Base-by-base conservation (phyloP, 73 alveolate species). In the Paramecium bursaria region DNA sequence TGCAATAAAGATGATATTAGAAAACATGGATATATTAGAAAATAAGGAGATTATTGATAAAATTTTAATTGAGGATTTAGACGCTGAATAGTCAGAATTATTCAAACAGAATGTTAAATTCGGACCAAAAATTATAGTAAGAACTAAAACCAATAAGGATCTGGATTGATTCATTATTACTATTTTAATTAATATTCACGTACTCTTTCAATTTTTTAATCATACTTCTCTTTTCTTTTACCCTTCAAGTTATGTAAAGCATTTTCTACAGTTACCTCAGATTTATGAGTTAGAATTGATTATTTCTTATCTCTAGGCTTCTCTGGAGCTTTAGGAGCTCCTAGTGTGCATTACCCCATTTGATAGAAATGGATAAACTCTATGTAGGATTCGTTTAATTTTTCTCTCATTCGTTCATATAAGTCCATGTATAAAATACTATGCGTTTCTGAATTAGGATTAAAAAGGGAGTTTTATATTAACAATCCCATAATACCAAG, bases 401-500 rank as follows among this genome's bases (percentile, higher is more conserved):
- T 67, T 13, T 67, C 82, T 67, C 82, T 31, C 13, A 67, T 21
- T 21, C 44, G 33, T 67, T 67, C 82, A 67, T 67, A 67, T 1
- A 67, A 27, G 3, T 57, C 82, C 44, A 39, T 11, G 1, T 21
- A 39, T 15, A 67, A 67, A 21, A 15, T 5, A n/a, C 46, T 67
- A 67, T 67, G 82, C 33, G 30, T 35, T 39, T 67, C 82, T 19
- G 11, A 10, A 33, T 31, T 67, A 3, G 82, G 82, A 6, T 67
- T 67, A 42, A 42, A 67, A 4, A 67, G 44, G 15, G 33, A 10
- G 19, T 21, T 67, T 79, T 55, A 25, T 49, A 79, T 17, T 53
- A 42, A 13, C 89, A 79, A 30, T 79, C 74, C 51, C 33, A 54
- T 79, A 79, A 54, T 1, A 79, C 89, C 14, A 79, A 22, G 10